Percentiles rank a stretch among this genome's conserved stretches.
phyloP scores from a whole-genome alignment of 495 filamentous ascomycete genomes.

The Niebla homalea region DNA sequence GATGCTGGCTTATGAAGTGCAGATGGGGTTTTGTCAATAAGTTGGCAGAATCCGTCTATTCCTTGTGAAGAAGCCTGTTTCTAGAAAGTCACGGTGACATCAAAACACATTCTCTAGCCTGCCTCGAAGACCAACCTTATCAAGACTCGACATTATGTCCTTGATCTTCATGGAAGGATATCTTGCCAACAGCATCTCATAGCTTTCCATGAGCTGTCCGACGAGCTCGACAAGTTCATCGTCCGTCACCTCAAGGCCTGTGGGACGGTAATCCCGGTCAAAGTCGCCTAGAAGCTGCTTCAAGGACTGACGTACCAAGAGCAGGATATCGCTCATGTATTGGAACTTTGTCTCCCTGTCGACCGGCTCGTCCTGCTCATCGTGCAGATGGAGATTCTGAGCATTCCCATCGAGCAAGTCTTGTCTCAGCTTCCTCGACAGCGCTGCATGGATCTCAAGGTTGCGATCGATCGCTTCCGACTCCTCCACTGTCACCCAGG shows the following conservation, averaged over 20 bases:
- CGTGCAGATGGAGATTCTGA: background rate
- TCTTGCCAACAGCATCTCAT: background rate
- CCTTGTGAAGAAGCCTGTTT: too few species aligned
- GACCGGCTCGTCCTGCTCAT: background rate
- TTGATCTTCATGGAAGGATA: slow-evolving; percentile 1
- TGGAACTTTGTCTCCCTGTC: background rate
- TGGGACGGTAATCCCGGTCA: background rate
- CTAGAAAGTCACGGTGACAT: background rate
- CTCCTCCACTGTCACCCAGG: too few species aligned
- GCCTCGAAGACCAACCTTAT: background rate
- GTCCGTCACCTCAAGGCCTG: background rate
- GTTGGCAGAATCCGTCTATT: too few species aligned
- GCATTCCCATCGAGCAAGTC: background rate
- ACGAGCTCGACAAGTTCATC: background rate
- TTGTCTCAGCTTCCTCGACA: background rate
- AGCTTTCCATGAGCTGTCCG: background rate
- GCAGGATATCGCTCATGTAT: background rate
- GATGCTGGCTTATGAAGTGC: too few species aligned
- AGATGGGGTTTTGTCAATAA: too few species aligned
- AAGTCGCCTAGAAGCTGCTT: background rate
- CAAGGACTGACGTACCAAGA: background rate
- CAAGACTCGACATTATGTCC: background rate
- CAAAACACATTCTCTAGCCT: background rate
- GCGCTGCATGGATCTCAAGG: background rate
- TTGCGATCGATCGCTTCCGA: background rate